These are phyloP conservation scores for Melampsora abietis-canadensis DNA, from an alignment of 1,284 basidiomycete species.

Conservation along the genomic window DNA sequence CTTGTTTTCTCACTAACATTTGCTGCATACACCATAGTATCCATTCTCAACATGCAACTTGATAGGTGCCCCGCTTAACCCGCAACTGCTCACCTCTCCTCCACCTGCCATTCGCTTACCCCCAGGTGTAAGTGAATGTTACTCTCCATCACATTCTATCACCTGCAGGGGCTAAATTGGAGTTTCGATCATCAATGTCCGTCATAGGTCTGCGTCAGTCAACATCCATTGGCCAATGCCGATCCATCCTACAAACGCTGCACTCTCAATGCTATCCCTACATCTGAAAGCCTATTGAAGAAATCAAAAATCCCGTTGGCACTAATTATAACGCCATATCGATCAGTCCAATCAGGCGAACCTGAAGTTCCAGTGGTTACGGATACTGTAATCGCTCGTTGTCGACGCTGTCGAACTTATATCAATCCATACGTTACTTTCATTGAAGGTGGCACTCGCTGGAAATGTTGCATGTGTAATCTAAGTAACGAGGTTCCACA, in stretches of 20 bases:
- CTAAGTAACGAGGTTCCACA: constrained; percentile 98
- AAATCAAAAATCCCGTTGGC: constrained; percentile 93
- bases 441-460: constrained; percentile 95
- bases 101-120: constrained; percentile 40
- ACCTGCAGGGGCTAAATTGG: background rate
- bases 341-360: constrained; percentile 64
- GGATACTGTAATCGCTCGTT: constrained; percentile 94
- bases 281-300: constrained; percentile 80
- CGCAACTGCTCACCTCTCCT: constrained; percentile 19
- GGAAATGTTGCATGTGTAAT: constrained; percentile 99
- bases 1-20: background rate
- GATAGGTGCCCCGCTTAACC: constrained; percentile 24
- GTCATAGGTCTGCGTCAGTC: constrained; percentile 66
- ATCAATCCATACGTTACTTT: constrained; percentile 99
- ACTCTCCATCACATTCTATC: background rate
- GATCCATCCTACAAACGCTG: constrained; percentile 88
- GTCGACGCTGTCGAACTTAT: constrained; percentile 93
- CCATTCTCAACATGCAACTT: constrained; percentile 32
- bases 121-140: constrained; percentile 25
- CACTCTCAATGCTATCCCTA: constrained; percentile 88
- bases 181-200: background rate
- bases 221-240: constrained; percentile 75
- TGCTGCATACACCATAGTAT: constrained; percentile 13
- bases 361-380: constrained; percentile 73
- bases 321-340: constrained; percentile 86